These are phyloP conservation scores for Rubia tinctorum DNA, from an alignment of 305 asterid genomes.

Conservation along the genomic window DNA sequence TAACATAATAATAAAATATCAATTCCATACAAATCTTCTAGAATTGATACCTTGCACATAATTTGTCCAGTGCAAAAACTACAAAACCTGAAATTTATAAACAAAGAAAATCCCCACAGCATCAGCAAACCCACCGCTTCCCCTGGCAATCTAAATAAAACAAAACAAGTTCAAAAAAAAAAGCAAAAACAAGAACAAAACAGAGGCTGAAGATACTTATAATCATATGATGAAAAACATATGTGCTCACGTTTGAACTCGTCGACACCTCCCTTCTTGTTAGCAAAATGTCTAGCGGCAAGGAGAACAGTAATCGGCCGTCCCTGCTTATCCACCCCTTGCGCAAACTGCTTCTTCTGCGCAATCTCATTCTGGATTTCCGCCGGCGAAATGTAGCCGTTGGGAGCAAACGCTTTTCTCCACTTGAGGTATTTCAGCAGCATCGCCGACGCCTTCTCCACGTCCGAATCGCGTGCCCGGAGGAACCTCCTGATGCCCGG, in stretches of 20 bases:
- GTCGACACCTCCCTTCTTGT: constrained; percentile 47
- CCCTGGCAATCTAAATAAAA: no score
- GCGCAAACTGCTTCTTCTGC: constrained; percentile 63
- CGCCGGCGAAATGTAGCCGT: constrained; percentile 40
- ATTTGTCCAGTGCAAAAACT: constrained; percentile 62
- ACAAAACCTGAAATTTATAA: constrained; percentile 44
- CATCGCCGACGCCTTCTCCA: constrained; percentile 64
- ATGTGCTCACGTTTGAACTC: constrained; percentile 58
- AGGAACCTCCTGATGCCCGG: constrained; percentile 67
- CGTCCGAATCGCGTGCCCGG: constrained; percentile 60
- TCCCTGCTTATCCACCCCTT: constrained; percentile 64
- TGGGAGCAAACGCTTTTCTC: constrained; percentile 57
- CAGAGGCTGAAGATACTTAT: no score
- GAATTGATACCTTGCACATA: constrained; percentile 52
- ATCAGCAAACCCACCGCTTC: neutral
- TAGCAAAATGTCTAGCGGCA: constrained; percentile 47
- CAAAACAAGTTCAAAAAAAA: no score
- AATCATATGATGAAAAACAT: neutral
- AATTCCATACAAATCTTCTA: no score
- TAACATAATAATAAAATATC: no score
- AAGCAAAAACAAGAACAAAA: no score
- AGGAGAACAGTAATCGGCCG: constrained; percentile 59
- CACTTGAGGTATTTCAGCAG: constrained; percentile 47
- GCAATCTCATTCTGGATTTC: constrained; percentile 54
- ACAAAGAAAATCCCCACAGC: neutral